These are phyloP conservation scores for Casuarina equisetifolia DNA, from an alignment of 306 rosid species.

Conservation along the genomic window DNA sequence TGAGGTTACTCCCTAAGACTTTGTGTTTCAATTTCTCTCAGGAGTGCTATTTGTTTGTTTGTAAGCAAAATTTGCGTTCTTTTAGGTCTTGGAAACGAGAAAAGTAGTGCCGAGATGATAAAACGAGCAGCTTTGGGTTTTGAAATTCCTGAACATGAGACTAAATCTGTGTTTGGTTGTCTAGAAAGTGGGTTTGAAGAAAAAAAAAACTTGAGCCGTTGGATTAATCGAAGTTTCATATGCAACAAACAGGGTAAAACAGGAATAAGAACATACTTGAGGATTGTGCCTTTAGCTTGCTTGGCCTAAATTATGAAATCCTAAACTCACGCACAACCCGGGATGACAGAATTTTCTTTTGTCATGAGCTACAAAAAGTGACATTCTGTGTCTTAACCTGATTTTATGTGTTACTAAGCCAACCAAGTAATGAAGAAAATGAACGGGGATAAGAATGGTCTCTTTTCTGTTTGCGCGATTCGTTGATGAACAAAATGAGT, in stretches of 20 bases:
- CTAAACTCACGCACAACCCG: background rate
- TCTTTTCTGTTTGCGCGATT: too few species aligned
- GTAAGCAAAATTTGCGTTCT: too few species aligned
- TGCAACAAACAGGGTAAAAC: background rate
- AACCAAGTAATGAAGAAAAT: too few species aligned
- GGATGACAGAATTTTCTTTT: too few species aligned
- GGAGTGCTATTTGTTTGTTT: too few species aligned
- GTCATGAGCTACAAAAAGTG: background rate
- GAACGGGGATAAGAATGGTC: too few species aligned
- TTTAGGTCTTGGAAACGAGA: too few species aligned
- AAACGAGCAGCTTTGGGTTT: background rate
- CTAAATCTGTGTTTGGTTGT: background rate
- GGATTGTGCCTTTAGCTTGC: background rate
- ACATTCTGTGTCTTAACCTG: too few species aligned
- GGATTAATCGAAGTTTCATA: background rate
- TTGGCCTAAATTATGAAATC: background rate
- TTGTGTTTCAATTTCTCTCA: background rate
- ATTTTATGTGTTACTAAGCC: too few species aligned
- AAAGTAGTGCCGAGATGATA: background rate
- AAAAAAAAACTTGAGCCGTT: background rate
- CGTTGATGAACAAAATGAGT: too few species aligned
- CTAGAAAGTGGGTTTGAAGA: too few species aligned
- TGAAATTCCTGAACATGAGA: background rate
- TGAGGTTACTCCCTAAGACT: conserved; percentile 42
- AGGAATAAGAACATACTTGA: background rate